These are phyloP conservation scores for Trichoderma asperelloides DNA, from an alignment of 495 filamentous ascomycete species.

Conservation along the genomic window DNA sequence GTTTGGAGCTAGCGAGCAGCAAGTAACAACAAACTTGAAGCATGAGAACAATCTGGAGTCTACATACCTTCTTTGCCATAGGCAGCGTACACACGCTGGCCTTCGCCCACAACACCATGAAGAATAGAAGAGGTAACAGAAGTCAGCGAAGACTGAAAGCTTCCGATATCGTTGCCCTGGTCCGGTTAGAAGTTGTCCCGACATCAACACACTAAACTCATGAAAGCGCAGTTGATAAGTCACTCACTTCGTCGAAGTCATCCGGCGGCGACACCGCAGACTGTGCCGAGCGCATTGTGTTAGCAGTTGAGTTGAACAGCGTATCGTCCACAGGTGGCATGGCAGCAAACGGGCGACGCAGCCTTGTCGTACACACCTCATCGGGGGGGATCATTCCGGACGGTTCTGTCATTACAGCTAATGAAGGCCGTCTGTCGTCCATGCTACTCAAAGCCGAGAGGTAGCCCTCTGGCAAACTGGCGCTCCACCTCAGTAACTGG, in stretches of 20 bases:
- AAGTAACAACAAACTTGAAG: neutral
- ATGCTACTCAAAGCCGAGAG: neutral
- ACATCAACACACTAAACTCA: neutral
- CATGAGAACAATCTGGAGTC: neutral
- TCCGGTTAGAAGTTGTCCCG: neutral
- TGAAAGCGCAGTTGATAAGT: neutral
- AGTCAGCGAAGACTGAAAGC: slow-evolving; percentile 13
- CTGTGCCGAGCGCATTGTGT: neutral
- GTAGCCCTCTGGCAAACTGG: neutral
- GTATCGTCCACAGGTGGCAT: neutral
- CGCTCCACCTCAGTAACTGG: neutral
- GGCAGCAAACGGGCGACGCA: neutral
- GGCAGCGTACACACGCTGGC: slow-evolving; percentile 17
- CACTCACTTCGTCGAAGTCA: neutral
- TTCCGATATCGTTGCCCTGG: slow-evolving; percentile 9
- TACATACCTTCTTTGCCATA: slow-evolving; percentile 17
- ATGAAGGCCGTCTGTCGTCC: neutral
- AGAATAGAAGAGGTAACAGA: slow-evolving; percentile 16
- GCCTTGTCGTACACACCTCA: slow-evolving; percentile 5
- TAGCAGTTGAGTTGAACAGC: neutral
- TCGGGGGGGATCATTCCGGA: slow-evolving; percentile 2
- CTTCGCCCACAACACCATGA: slow-evolving; percentile 15
- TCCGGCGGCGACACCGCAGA: slow-evolving; percentile 4
- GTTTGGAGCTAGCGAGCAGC: neutral
- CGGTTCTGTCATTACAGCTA: slow-evolving; percentile 6